Evolutionary conservation across 2,329 filamentous ascomycete genomes (phyloP), one percentile per base, ranked within the genome.

Genomic region (Colletotrichum agaves): DNA sequence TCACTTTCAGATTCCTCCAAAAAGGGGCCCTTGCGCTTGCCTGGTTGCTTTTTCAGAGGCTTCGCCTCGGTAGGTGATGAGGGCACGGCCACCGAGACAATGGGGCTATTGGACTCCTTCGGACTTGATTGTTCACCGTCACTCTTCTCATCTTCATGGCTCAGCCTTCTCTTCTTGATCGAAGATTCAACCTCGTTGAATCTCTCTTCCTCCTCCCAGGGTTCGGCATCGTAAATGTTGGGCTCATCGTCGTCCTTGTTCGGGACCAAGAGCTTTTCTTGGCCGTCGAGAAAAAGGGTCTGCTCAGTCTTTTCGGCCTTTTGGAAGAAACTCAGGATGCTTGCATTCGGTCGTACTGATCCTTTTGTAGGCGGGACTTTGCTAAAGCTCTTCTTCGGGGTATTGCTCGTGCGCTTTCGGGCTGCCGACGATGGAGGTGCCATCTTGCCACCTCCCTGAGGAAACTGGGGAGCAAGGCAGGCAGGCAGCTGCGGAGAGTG

Each of bases 291-390:
- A 71, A 92, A 91, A 10, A 91, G 83, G 19, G 83, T 81, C 63
- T 89, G 81, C 69, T 90, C 84, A 63, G 85, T 80, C 59, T 86
- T 85, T 43, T 88, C 85, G 0, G 87, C 83, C 74, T 93, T 93
- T 74, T 91, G 89, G 75, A 94, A 94, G 77, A 93, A 94, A 70
- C 79, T 93, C 13, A 93, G 79, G 35, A 93, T 93, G 70, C 89
- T 93, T 6, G 84, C 82, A 72, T 92, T 93, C 0, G 81, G 80
- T 43, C 80, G 80, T 19, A 73, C 72, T 3, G 80, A 74, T 57
- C 78, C 80, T 71, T 78, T 80, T 2, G 67, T 33, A 15, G 57
- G 39, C 10, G 57, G 56, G 15, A 60, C n/a, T 47, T 55, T 70
- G 23, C 49, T 47, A 11, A 60, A 39, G 11, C 55, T 55, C 61